Base-by-base conservation (phyloP, 1,284 basidiomycete genomes). In the Hemileccinum hortonii region DNA sequence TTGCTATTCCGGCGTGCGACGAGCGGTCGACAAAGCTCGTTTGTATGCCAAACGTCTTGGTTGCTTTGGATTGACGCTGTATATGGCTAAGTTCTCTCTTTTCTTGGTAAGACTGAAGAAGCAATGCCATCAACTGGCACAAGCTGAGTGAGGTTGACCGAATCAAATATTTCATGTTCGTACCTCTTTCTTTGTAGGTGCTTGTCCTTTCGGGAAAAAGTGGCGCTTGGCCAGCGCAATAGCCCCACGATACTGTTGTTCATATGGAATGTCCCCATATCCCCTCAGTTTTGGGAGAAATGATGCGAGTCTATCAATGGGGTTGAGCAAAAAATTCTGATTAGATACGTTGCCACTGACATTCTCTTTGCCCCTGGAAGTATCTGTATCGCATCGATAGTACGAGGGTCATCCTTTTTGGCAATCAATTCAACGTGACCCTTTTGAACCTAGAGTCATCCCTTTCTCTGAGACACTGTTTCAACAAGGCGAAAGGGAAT, bases 261-360 rank as follows among this genome's bases (percentile, higher is more conserved):
- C 61, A 11, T 68, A 66, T 3, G 65, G 60, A 3, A 66, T 54
- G 30, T 69, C 54, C 10, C 65, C 66, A 16, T 66, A 69, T 35
- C 65, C 65, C 43, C 65, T 62, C 30, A 65, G 32, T 38, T 69
- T 69, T 3, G 66, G 66, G 45, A 65, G 63, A 43, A 65, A 67
- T 15, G 61, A 47, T 16, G 63, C 56, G n/a, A 69, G 61, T 51
- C 64, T 65, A 37, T 52, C n/a, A 33, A 44, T 14, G 15, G 4
- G 26, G n/a, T 37, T 61, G 30, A 61, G 47, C 22, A 0, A 41
- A 38, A 30, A 32, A n/a, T 18, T 18, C 18, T 16, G 10, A 37
- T 26, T 12, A 29, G 18, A 44, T 21, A 44, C 9, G 5, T 36
- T 12, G 3, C 24, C n/a, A 63, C 61, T 21, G 6, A 69, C 64